phyloP scores from a whole-genome alignment of 768 basidiomycete species.

The Psilocybe tampanensis region DNA sequence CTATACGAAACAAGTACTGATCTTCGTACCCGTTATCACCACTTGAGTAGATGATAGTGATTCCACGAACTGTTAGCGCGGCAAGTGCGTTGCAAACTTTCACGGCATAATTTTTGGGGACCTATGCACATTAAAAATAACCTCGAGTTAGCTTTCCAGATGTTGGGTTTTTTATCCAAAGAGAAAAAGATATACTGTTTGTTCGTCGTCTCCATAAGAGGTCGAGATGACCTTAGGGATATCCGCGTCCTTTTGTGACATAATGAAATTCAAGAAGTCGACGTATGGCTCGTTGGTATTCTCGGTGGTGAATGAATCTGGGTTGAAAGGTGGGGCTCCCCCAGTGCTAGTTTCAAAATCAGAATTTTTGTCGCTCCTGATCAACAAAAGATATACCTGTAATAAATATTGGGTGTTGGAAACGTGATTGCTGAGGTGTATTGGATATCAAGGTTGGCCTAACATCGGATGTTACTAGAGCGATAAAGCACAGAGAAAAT shows the following conservation, averaged over 20 bases:
- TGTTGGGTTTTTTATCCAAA: too few relatives aligned
- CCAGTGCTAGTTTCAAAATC: constrained; percentile 50
- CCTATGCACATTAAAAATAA: constrained; percentile 29
- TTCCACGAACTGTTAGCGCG: constrained; percentile 60
- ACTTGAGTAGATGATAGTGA: constrained; percentile 62
- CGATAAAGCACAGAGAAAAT: background rate
- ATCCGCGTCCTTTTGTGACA: constrained; percentile 36
- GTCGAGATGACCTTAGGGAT: constrained; percentile 65
- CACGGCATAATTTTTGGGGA: constrained; percentile 60
- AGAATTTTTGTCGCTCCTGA: constrained; percentile 1
- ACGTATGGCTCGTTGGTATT: constrained; percentile 69
- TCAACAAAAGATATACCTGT: constrained; percentile 39
- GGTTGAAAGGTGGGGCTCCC: constrained; percentile 62
- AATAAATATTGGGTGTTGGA: constrained; percentile 65
- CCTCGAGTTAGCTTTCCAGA: background rate
- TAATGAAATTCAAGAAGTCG: constrained; percentile 62
- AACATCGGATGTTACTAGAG: background rate
- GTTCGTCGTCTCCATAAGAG: constrained; percentile 68
- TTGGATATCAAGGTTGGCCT: constrained; percentile 75
- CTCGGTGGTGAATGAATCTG: constrained; percentile 46
- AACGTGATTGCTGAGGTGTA: constrained; percentile 59
- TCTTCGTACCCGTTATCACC: constrained; percentile 54
- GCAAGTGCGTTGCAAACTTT: constrained; percentile 64
- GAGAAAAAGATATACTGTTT: constrained; percentile 33
- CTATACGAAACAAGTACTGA: background rate